Base-by-base conservation (phyloP, 2,329 filamentous ascomycete species). In the Xylariales sp. region DNA sequence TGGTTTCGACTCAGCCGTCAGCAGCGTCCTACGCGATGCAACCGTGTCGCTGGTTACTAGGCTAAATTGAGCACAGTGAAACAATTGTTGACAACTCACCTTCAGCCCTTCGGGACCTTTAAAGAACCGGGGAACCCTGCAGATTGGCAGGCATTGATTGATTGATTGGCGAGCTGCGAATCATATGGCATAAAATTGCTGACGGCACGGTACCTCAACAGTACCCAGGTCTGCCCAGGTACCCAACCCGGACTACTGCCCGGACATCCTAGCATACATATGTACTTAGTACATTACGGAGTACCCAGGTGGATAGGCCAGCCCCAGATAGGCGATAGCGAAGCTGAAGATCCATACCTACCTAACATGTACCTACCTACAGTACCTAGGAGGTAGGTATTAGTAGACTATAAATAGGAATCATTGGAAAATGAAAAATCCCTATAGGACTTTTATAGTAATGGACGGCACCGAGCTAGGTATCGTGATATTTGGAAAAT, bases 31-130 rank as follows among this genome's bases (percentile, higher is more conserved):
- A 41, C 53, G 45, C 50, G 43, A 67, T 69, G 61, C 60, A 55
- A 67, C 67, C 14, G 28, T 50, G 53, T 28, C 45, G 64, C n/a
- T 43, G 41, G 43, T 12, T 34, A 8, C 68, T 70, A 70, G 61
- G 57, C 67, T 67, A 28, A 34, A 69, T 68, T 32, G 54, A 65
- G 68, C 41, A n/a, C 56, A 28, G 49, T 70, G 64, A 67, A 65
- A 65, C 64, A 28, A 28, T 28, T 14, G 23, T 36, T 56, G 59
- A 60, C 54, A 57, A 46, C 45, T 48, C 53, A 48, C 18, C 10
- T 45, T 64, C 65, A 66, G 61, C 61, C 68, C 41, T 64, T 55
- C 34, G 18, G 64, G 14, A 52, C 45, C 30, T 64, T 48, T 32
- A 62, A 52, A 52, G 55, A 66, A 53, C 64, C 60, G 49, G 54